Evolutionary conservation across 768 basidiomycete genomes (phyloP).

Genomic region (Boletus insuetus): DNA sequence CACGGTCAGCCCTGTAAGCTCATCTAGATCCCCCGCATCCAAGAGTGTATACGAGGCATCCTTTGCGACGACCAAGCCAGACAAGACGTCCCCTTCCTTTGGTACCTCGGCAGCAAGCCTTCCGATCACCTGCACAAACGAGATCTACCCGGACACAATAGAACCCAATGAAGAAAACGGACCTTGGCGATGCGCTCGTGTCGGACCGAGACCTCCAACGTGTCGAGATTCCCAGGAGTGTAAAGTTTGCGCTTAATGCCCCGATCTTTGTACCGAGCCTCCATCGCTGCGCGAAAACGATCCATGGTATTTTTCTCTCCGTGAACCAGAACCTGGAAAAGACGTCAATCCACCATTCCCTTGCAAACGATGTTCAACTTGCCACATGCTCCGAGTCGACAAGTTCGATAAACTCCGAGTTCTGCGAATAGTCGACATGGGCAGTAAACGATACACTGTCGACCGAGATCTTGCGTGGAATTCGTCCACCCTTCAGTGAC

Average conservation of each 20-base stretch:
- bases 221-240: conserved; percentile 89
- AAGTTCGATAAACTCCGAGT: conserved; percentile 91
- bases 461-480: conserved; percentile 85
- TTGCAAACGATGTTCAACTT: conserved; percentile 28
- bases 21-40: conserved; percentile 82
- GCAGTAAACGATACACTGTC: conserved; percentile 95
- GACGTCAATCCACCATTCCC: not conserved
- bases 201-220: conserved; percentile 78
- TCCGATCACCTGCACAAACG: conserved; percentile 70
- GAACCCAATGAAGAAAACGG: conserved; percentile 8
- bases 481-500: conserved; percentile 68
- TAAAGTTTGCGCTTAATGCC: conserved; percentile 94
- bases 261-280: conserved; percentile 76
- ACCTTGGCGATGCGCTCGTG: conserved; percentile 91
- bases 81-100: conserved; percentile 64
- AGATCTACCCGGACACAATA: not conserved
- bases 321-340: conserved; percentile 79
- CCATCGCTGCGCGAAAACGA: conserved; percentile 79
- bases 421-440: conserved; percentile 95
- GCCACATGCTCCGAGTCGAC: conserved; percentile 90
- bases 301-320: conserved; percentile 92
- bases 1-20: conserved; percentile 86
- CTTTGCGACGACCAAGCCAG: conserved; percentile 86
- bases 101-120: conserved; percentile 75
- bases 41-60: conserved; percentile 93